These are phyloP conservation scores for Diddensiella transvaalensis DNA, from an alignment of 805 yeast genomes.

Conservation along the genomic window DNA sequence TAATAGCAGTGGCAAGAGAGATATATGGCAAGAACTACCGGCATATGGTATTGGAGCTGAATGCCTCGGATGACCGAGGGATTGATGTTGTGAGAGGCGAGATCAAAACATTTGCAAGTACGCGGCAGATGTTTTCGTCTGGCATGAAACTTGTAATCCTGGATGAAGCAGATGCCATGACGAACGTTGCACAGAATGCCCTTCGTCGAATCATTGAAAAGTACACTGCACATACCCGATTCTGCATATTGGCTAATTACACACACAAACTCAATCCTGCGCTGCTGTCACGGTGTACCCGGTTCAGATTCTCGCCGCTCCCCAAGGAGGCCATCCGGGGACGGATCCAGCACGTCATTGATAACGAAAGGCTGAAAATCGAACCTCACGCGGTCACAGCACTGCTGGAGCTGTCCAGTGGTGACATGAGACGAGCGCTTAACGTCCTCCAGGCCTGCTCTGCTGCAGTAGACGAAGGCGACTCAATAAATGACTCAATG, in stretches of 20 bases:
- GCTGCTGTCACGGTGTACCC: conserved; percentile 85
- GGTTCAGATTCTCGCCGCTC: conserved; percentile 89
- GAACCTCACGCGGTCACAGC: conserved; percentile 59
- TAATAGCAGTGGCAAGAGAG: conserved; percentile 81
- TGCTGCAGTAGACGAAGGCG: conserved; percentile 58
- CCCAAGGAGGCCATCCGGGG: conserved; percentile 61
- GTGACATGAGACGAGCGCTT: conserved; percentile 94
- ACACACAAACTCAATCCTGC: conserved; percentile 96
- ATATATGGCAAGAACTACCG: conserved; percentile 77
- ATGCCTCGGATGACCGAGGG: conserved; percentile 97
- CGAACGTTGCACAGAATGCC: conserved; percentile 94
- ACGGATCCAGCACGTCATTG: conserved; percentile 65
- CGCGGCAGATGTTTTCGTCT: conserved; percentile 76
- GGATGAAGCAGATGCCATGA: conserved; percentile 98
- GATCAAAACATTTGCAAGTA: conserved; percentile 92
- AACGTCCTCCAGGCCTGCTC: conserved; percentile 93
- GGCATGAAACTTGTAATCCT: conserved; percentile 88
- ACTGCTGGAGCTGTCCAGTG: conserved; percentile 69
- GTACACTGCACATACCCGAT: conserved; percentile 90
- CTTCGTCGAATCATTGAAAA: conserved; percentile 90
- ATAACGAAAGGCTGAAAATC: conserved; percentile 60
- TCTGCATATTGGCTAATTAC: conserved; percentile 93
- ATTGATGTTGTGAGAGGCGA: conserved; percentile 97
- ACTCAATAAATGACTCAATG: conserved; percentile 64
- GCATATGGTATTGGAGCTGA: conserved; percentile 90